phyloP scores from a whole-genome alignment of 306 rosid genomes.

The Luffa acutangula region DNA sequence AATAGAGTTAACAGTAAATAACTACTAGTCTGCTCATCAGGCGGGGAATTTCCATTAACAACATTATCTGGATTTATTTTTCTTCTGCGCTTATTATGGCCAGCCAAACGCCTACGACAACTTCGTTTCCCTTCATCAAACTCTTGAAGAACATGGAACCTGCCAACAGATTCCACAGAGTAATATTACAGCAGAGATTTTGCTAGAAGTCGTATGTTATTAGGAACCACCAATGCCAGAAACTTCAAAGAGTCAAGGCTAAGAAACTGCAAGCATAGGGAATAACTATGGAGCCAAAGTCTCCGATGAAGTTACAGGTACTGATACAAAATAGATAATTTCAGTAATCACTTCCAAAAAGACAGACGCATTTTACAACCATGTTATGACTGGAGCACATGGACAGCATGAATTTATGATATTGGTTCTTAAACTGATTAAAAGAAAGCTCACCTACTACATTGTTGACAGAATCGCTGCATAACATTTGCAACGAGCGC shows the following conservation, averaged over 20 bases:
- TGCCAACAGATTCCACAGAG: conserved; percentile 29
- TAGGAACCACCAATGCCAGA: not conserved
- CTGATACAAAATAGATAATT: not conserved
- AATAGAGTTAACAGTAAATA: conserved; percentile 58
- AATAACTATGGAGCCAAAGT: conserved; percentile 7
- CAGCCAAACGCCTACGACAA: conserved; percentile 87
- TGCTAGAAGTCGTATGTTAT: not conserved
- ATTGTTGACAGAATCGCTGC: conserved; percentile 97
- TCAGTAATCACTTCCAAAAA: not conserved
- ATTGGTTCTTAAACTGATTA: not conserved
- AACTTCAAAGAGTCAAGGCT: not conserved
- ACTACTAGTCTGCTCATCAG: conserved; percentile 56
- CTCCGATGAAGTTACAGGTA: not conserved
- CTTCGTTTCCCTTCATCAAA: conserved; percentile 94
- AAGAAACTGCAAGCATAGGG: not conserved
- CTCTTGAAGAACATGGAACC: conserved; percentile 89
- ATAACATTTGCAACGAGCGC: conserved; percentile 65
- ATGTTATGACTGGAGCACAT: not conserved
- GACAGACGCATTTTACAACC: not conserved
- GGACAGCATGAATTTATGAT: not conserved
- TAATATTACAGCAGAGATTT: conserved; percentile 16
- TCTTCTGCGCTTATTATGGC: conserved; percentile 81
- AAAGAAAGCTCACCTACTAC: conserved; percentile 60
- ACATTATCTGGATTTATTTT: conserved; percentile 59
- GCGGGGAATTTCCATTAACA: conserved; percentile 47